phyloP scores from a whole-genome alignment of 1,284 basidiomycete genomes.

The Naganishia liquefaciens region DNA sequence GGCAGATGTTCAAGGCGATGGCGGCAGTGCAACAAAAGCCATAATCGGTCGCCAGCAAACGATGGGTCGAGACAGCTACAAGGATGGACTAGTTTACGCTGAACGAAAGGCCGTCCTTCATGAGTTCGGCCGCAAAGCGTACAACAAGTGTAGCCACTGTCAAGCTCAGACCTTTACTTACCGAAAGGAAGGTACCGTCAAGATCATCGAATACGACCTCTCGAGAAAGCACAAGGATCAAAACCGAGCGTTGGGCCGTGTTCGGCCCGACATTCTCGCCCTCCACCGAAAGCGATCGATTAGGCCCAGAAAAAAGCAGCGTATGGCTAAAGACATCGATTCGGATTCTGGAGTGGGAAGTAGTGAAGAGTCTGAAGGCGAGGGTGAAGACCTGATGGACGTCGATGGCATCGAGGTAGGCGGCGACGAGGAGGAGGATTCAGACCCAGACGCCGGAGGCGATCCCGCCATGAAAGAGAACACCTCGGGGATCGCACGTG shows the following conservation, averaged over 20 bases:
- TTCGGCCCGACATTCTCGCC: constrained; percentile 68
- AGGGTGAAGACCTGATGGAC: constrained; percentile 60
- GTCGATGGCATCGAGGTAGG: constrained; percentile 50
- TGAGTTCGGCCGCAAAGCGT: constrained; percentile 72
- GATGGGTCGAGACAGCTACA: constrained; percentile 78
- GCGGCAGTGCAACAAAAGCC: constrained; percentile 4
- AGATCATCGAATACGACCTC: constrained; percentile 91
- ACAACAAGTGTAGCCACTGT: constrained; percentile 76
- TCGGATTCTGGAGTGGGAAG: constrained; percentile 49
- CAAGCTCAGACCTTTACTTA: constrained; percentile 83
- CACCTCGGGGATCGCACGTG: constrained; percentile 58
- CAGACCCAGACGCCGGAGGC: constrained; percentile 57
- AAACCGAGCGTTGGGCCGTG: constrained; percentile 62
- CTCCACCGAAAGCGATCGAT: constrained; percentile 34
- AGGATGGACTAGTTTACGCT: constrained; percentile 84
- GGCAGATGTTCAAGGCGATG: constrained; percentile 21
- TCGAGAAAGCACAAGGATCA: constrained; percentile 73
- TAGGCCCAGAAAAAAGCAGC: constrained; percentile 32
- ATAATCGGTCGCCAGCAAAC: constrained; percentile 35
- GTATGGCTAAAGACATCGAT: constrained; percentile 39
- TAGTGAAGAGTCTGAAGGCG: constrained; percentile 44
- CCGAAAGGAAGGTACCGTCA: constrained; percentile 90
- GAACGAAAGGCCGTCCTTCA: constrained; percentile 78
- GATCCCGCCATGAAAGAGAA: constrained; percentile 41
- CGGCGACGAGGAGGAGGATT: constrained; percentile 46